phyloP scores from a whole-genome alignment of 2,329 filamentous ascomycete genomes.

The Colletotrichum sp. region DNA sequence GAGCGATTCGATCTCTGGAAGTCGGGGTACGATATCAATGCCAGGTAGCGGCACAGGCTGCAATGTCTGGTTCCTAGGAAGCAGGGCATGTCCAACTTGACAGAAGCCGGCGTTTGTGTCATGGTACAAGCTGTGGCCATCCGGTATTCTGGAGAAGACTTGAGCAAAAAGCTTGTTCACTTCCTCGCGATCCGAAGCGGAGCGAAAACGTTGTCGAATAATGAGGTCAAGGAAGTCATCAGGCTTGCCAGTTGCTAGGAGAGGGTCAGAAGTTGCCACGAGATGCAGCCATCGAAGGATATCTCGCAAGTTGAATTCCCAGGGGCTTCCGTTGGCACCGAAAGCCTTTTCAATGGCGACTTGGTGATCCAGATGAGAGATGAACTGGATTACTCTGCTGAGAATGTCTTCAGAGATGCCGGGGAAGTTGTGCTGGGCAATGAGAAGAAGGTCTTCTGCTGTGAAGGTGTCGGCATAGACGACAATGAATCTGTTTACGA shows the following conservation, averaged over 20 bases:
- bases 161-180: constrained; percentile 70
- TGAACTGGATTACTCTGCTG: constrained; percentile 75
- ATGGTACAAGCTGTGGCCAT: constrained; percentile 71
- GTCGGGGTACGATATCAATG: constrained; percentile 57
- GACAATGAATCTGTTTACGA: constrained; percentile 97
- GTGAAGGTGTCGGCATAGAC: constrained; percentile 94
- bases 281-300: constrained; percentile 87
- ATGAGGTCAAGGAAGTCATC: constrained; percentile 82
- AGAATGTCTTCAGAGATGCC: constrained; percentile 63
- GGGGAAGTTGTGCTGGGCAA: constrained; percentile 81
- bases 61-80: constrained; percentile 62
- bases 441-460: constrained; percentile 79
- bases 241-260: constrained; percentile 64
- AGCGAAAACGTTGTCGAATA: constrained; percentile 88
- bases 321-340: constrained; percentile 75
- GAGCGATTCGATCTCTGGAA: constrained; percentile 82
- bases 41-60: constrained; percentile 58
- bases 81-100: constrained; percentile 80
- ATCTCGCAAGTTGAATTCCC: constrained; percentile 95
- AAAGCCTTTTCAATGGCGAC: constrained; percentile 66
- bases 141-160: constrained; percentile 62
- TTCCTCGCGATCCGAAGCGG: constrained; percentile 67
- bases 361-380: constrained; percentile 78
- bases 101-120: constrained; percentile 69
- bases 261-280: constrained; percentile 62